Evolutionary conservation across 1,284 basidiomycete species (phyloP), one percentile per base, ranked within the genome.

Genomic region (Meripilus lineatus): DNA sequence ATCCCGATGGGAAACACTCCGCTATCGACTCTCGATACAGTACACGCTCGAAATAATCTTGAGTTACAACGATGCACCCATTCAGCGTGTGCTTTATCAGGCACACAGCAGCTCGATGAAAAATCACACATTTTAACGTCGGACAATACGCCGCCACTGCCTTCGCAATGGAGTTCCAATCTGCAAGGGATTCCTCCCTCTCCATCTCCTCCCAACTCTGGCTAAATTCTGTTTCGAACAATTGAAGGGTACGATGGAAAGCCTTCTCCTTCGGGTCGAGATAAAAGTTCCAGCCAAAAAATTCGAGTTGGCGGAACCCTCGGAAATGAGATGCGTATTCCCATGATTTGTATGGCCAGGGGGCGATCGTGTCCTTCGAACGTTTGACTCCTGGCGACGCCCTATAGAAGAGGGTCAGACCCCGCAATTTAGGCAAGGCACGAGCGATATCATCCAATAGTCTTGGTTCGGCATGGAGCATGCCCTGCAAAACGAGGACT

Each of bases 281-380:
- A 10, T 30, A 8, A 8, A 8, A 26, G 22, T 45, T 39, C 43
- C 43, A 45, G 36, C 21, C 5, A 30, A 45, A 45, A 21, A 38
- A 35, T n/a, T 38, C 14, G 2, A 45, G 43, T 5, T 22, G 24
- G 25, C 15, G 25, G 20, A 45, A 45, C 26, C 23, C 18, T 10
- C 17, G n/a, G 6, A 45, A 22, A 7, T 17, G 34, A 4, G 5
- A 11, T 20, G 43, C 43, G 30, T 45, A 45, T 20, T 45, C 36
- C 43, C 43, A 45, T 18, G 37, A 33, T 14, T 35, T 25, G 18
- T n/a, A 10, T 11, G 43, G 43, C 43, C 43, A 45, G n/a, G n/a
- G n/a, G n/a, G n/a, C n/a, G n/a, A 22, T 25, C 5, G 14, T 8
- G 28, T 30, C 28, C 10, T 5, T 5, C 5, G 23, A 8, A 8